phyloP scores from a whole-genome alignment of 805 yeast species.

The Ogataea methanolica region DNA sequence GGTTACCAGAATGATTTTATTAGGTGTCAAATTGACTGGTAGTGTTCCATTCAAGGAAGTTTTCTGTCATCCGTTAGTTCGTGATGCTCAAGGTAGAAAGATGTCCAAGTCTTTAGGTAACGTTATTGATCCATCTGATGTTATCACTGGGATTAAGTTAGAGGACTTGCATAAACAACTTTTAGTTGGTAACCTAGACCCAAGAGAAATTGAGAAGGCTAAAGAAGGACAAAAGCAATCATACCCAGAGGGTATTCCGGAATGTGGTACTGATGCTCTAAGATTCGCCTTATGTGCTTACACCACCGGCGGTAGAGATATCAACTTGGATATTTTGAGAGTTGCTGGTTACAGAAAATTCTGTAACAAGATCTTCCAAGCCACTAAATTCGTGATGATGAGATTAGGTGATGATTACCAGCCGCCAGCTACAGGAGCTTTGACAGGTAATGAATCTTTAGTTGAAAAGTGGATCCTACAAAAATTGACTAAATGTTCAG shows the following conservation, averaged over 20 bases:
- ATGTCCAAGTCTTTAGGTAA: conserved; percentile 98
- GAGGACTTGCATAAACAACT: conserved; percentile 77
- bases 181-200: conserved; percentile 78
- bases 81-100: conserved; percentile 99
- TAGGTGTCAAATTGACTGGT: conserved; percentile 88
- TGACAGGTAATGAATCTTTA: conserved; percentile 77
- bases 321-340: conserved; percentile 90
- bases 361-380: conserved; percentile 99
- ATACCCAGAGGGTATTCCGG: conserved; percentile 96
- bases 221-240: conserved; percentile 81
- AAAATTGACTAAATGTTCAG: conserved; percentile 68
- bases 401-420: conserved; percentile 83
- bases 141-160: conserved; percentile 80
- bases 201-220: conserved; percentile 83
- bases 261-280: conserved; percentile 98
- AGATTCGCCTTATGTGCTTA: conserved; percentile 98
- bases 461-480: conserved; percentile 97
- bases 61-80: conserved; percentile 95
- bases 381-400: conserved; percentile 93
- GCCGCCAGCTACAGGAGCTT: conserved; percentile 62
- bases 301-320: conserved; percentile 98
- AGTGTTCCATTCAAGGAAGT: conserved; percentile 92
- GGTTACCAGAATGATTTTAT: conserved; percentile 94
- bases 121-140: conserved; percentile 94
- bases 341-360: conserved; percentile 99